A percentile compares a stretch with the other conserved stretches of the same genome.
phyloP scores from a whole-genome alignment of 2,329 filamentous ascomycete species.

The Trichoderma asperellum region DNA sequence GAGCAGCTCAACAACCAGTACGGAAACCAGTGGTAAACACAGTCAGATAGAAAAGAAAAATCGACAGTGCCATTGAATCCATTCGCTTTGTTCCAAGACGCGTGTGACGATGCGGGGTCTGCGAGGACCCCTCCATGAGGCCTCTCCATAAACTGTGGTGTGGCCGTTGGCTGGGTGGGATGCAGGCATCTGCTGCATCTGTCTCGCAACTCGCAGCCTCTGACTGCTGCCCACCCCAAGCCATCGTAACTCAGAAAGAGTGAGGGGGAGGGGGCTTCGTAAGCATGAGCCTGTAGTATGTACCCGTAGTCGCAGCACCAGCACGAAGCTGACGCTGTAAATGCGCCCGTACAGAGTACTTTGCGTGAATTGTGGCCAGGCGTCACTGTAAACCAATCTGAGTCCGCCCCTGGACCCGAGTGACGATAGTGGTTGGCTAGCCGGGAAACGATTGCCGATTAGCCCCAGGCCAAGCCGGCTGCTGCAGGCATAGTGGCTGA shows the following conservation, averaged over 20 bases:
- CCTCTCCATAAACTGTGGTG: slow-evolving; percentile 1
- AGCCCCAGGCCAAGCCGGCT: slow-evolving; percentile 19
- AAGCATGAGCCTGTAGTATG: background rate
- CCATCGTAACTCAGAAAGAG: background rate
- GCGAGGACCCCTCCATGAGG: slow-evolving; percentile 16
- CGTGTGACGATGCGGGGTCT: slow-evolving; percentile 22
- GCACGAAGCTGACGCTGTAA: background rate
- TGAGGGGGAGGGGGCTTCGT: slow-evolving; percentile 18
- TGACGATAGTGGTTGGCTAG: slow-evolving; percentile 23
- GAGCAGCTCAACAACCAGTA: slow-evolving; percentile 33
- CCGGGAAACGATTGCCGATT: slow-evolving; percentile 26
- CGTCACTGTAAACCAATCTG: slow-evolving; percentile 17
- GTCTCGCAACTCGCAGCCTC: slow-evolving; percentile 15
- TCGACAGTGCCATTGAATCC: slow-evolving; percentile 17
- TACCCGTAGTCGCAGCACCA: background rate
- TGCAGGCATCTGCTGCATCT: slow-evolving; percentile 21
- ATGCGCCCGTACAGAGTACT: background rate
- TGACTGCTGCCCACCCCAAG: background rate
- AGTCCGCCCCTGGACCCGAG: background rate
- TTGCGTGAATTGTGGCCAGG: slow-evolving; percentile 25
- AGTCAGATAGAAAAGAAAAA: slow-evolving; percentile 25
- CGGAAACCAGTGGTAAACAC: slow-evolving; percentile 23
- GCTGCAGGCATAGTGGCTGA: slow-evolving; percentile 23
- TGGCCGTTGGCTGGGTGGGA: background rate
- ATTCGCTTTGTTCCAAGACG: background rate